Evolutionary conservation across 257 asterid species (phyloP), one percentile per base, ranked within the genome.

Genomic region (Leptodermis oblonga): DNA sequence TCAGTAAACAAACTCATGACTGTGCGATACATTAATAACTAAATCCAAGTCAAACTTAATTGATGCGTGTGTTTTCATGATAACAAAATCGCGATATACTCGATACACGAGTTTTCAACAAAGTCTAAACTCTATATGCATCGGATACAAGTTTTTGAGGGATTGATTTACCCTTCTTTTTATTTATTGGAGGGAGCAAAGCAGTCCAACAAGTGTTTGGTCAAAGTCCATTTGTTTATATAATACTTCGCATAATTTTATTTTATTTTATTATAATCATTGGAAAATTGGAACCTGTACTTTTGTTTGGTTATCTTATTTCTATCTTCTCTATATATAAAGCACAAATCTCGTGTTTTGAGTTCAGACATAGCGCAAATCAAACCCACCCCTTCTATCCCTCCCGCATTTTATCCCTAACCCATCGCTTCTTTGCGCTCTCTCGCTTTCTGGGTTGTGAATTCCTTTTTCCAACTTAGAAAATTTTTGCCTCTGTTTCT

Each of bases 161-260:
- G n/a, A n/a, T n/a, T n/a, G n/a, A n/a, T n/a, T n/a, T n/a, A n/a
- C n/a, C n/a, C n/a, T n/a, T n/a, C n/a, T n/a, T n/a, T n/a, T n/a
- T n/a, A n/a, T n/a, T n/a, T n/a, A n/a, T n/a, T n/a, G 8, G 31
- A 59, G 25, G 43, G 30, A 10, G 36, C 15, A 56, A 15, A 23
- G 25, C 25, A 34, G 72, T 59, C 69, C 77, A 65, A 34, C 78
- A 74, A 26, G 56, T 67, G 73, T 60, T 65, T 37, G 77, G 78
- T 74, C 78, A 68, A 53, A 0, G 22, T 65, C 14, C 10, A 65
- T 63, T 34, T 34, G 12, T 4, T 13, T 26, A 23, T 14, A 49
- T 52, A 14, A 52, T 26, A 52, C 10, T 52, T 65, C n/a, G n/a
- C n/a, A n/a, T n/a, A n/a, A n/a, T n/a, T n/a, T n/a, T n/a, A n/a